Conservation (phyloP, 495 filamentous ascomycete species). For the Aspergillus ostianus region DNA sequence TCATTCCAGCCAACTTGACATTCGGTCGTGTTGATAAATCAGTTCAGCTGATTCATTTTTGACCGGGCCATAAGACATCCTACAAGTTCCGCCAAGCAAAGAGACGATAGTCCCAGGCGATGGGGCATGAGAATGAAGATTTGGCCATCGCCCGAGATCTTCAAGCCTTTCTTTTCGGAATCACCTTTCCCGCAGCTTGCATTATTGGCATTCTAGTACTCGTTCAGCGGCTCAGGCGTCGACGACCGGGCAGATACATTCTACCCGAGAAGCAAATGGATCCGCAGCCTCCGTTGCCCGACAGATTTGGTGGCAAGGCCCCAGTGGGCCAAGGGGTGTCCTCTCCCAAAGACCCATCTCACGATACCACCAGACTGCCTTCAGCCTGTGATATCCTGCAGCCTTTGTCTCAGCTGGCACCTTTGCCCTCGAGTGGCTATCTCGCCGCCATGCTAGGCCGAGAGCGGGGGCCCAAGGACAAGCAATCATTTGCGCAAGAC, state of each 20-base stretch:
- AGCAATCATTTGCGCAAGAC: conserved; percentile 8
- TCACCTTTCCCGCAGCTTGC: conserved; percentile 18
- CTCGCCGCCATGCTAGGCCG: conserved; percentile 19
- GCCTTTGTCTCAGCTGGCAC: conserved; percentile 33
- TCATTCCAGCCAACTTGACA: not conserved
- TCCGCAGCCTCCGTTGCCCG: conserved; percentile 13
- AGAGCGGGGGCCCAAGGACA: conserved; percentile 12
- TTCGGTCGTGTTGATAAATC: not conserved
- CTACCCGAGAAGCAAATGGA: conserved; percentile 23
- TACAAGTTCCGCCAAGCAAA: not conserved
- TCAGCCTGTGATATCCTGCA: conserved; percentile 40
- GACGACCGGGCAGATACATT: conserved; percentile 12
- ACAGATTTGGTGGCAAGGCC: conserved; percentile 22
- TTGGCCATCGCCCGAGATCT: conserved; percentile 14
- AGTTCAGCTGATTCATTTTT: not conserved
- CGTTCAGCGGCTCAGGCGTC: conserved; percentile 22
- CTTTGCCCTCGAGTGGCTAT: conserved; percentile 30
- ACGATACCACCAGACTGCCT: conserved; percentile 13
- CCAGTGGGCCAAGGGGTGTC: conserved; percentile 13
- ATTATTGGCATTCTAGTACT: conserved; percentile 20
- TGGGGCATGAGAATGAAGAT: conserved; percentile 20
- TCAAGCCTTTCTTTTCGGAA: conserved; percentile 15
- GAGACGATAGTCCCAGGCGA: conserved; percentile 11
- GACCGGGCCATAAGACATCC: not conserved
- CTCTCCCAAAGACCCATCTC: conserved; percentile 6